These are phyloP conservation scores for Ambrosiella cleistominuta DNA, from an alignment of 2,329 filamentous ascomycete genomes.

Conservation along the genomic window DNA sequence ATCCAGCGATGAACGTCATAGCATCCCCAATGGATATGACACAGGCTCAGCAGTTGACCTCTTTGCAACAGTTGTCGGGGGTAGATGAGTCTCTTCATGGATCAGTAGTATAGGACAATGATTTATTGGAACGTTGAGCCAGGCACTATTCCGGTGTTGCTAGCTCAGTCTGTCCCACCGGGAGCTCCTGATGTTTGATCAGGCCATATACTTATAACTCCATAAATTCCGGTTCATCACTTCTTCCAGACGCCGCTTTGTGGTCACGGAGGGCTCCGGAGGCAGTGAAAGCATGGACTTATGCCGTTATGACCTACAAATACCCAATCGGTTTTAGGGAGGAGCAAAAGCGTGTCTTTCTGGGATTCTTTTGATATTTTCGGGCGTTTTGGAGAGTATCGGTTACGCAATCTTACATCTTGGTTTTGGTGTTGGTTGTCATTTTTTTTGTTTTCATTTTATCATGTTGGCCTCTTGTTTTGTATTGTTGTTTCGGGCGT, in stretches of 20 bases:
- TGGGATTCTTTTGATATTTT: constrained; percentile 2
- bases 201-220: too few relatives aligned
- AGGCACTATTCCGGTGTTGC: too few relatives aligned
- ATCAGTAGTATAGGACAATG: constrained; percentile 6
- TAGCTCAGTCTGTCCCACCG: too few relatives aligned
- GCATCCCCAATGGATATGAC: constrained; percentile 7
- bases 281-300: neutral
- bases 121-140: too few relatives aligned
- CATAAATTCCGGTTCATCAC: too few relatives aligned
- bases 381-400: neutral
- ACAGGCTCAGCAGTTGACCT: constrained; percentile 1
- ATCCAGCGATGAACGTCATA: constrained; percentile 10
- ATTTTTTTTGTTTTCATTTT: neutral
- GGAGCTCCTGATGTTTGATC: too few relatives aligned
- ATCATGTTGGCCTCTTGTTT: neutral
- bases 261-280: too few relatives aligned
- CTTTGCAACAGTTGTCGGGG: constrained; percentile 6
- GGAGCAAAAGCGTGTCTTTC: constrained; percentile 2
- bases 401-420: neutral
- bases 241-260: too few relatives aligned
- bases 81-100: constrained; percentile 11
- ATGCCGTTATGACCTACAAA: constrained; percentile 1
- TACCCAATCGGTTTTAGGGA: constrained; percentile 2
- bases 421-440: neutral
- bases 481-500: neutral